Evolutionary conservation across 768 basidiomycete genomes (phyloP).

Genomic region (Harrya chromipes): DNA sequence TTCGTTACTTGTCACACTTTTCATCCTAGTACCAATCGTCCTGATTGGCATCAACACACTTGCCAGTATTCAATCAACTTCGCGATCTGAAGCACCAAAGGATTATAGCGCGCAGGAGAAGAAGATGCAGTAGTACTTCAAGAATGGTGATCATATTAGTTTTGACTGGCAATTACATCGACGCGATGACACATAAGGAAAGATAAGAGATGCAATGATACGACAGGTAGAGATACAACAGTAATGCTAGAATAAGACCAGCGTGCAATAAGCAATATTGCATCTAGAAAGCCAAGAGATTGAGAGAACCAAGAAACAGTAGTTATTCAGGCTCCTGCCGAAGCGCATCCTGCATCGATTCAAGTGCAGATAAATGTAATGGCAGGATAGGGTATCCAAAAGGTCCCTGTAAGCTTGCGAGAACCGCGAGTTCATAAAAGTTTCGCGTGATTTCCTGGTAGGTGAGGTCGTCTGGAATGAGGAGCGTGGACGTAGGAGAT

Average conservation of each 20-base stretch:
- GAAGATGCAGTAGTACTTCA: constrained; percentile 62
- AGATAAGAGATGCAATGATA: constrained; percentile 24
- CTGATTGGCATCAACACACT: constrained; percentile 63
- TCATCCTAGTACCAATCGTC: constrained; percentile 64
- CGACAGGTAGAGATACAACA: constrained; percentile 30
- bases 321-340: constrained; percentile 26
- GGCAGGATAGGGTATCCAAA: constrained; percentile 56
- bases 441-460: constrained; percentile 60
- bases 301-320: neutral
- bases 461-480: constrained; percentile 32
- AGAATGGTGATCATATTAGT: constrained; percentile 16
- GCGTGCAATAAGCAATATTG: constrained; percentile 11
- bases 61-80: constrained; percentile 69
- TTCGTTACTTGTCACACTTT: constrained; percentile 58
- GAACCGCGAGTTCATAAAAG: constrained; percentile 66
- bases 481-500: constrained; percentile 39
- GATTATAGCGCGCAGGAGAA: constrained; percentile 66
- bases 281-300: constrained; percentile 13
- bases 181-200: constrained; percentile 14
- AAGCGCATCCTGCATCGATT: constrained; percentile 52
- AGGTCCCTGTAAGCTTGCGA: constrained; percentile 45
- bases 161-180: constrained; percentile 19
- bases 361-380: constrained; percentile 71
- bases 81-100: constrained; percentile 61
- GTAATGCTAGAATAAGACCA: constrained; percentile 15